A percentile compares a stretch with the other conserved stretches of the same genome.
Conservation (phyloP, 1,284 basidiomycete species). For the Sanghuangporus weigelae region DNA sequence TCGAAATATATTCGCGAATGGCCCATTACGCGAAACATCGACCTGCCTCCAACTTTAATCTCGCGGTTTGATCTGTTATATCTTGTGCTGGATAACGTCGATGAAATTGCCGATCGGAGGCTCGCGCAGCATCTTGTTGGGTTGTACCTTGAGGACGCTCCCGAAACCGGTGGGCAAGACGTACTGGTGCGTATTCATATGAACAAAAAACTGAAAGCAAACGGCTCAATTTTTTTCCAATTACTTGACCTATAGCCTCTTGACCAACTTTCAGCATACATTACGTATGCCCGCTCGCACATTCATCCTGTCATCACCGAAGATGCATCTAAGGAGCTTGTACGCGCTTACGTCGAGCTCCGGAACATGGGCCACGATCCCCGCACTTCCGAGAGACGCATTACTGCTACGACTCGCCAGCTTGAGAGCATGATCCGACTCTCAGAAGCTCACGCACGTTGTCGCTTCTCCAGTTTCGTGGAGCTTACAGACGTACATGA, state of each 20-base stretch:
- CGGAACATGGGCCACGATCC: constrained; percentile 90
- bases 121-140: constrained; percentile 92
- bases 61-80: constrained; percentile 98
- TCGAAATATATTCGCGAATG: constrained; percentile 71
- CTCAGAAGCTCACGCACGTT: constrained; percentile 92
- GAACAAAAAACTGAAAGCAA: neutral
- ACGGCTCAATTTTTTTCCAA: neutral
- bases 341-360: constrained; percentile 88
- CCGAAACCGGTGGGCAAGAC: constrained; percentile 64
- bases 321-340: constrained; percentile 81
- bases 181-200: constrained; percentile 57
- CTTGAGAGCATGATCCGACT: constrained; percentile 98
- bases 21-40: constrained; percentile 46
- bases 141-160: constrained; percentile 89
- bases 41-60: constrained; percentile 95
- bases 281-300: constrained; percentile 88
- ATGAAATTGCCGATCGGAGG: constrained; percentile 84
- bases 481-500: constrained; percentile 87
- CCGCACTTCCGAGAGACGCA: constrained; percentile 83
- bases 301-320: constrained; percentile 89
- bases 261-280: constrained; percentile 89
- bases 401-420: constrained; percentile 97
- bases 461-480: constrained; percentile 86
- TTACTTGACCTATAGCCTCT: constrained; percentile 53
- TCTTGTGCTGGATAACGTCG: constrained; percentile 91